phyloP scores from a whole-genome alignment of 164 flowering plant genomes.

The Protea cynaroides region DNA sequence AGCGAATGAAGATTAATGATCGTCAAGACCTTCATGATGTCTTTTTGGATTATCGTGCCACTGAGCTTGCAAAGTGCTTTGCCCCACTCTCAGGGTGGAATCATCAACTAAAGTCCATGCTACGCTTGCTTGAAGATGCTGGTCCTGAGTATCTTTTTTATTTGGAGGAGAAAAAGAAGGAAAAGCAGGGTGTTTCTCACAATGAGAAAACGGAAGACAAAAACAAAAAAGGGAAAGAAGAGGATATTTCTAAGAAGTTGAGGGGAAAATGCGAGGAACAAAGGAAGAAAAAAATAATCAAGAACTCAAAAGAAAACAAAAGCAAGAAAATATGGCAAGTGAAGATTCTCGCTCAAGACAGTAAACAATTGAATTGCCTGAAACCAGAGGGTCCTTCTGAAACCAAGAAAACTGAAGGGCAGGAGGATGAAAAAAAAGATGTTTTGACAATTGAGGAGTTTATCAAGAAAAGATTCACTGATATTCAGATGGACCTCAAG shows the following conservation, averaged over 20 bases:
- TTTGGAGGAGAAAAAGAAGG: constrained; percentile 11
- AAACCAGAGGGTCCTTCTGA: no score
- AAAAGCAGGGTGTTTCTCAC: constrained; percentile 2
- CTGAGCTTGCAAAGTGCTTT: constrained; percentile 28
- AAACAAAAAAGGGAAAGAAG: no score
- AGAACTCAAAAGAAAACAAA: no score
- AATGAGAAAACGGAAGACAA: no score
- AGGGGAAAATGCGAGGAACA: no score
- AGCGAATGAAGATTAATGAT: constrained; percentile 41
- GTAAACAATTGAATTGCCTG: no score
- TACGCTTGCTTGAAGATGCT: constrained; percentile 30
- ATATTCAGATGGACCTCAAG: background rate
- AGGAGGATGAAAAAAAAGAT: constrained; percentile 8
- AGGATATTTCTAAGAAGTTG: no score
- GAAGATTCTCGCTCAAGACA: no score
- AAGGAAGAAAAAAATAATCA: no score
- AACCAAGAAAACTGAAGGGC: no score
- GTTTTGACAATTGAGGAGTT: constrained; percentile 32
- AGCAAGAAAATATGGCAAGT: no score
- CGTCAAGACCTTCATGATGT: constrained; percentile 29
- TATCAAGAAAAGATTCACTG: constrained; percentile 11
- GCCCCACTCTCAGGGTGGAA: constrained; percentile 36
- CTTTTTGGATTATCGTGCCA: constrained; percentile 41
- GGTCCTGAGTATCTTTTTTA: constrained; percentile 17
- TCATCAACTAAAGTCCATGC: constrained; percentile 20